Base-by-base conservation (phyloP, 805 yeast genomes). In the Cyberlindnera samutprakarnensis region DNA sequence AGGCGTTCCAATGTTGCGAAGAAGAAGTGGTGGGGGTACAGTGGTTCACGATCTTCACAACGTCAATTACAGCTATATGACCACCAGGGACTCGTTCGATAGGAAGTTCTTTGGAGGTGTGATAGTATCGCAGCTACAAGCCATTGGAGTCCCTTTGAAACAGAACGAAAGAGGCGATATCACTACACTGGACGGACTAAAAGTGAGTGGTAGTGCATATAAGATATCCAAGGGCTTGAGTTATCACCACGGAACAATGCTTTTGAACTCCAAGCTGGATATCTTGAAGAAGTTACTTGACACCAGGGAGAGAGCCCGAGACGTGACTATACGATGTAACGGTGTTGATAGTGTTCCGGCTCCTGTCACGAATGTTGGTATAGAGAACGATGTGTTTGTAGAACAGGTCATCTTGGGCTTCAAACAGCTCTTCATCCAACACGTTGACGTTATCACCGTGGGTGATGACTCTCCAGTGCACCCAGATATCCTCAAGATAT, bases 181-280 rank as follows among this genome's bases (percentile, higher is more conserved):
- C 18, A 66, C 77, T 8, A 70, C 75, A 13, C 47, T 38, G 1
- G 49, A 47, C 12, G 60, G 60, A 53, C 16, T 56, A 3, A 92
- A 92, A 50, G 75, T 92, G 5, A 81, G 95, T 45, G 99, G 99
- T 0, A 83, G 95, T 7, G 96, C 98, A 0, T 92, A 73, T 56
- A 88, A 88, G 52, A 65, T 92, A 20, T 78, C 94, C 5, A 68
- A 70, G 30, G 88, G 92, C 0, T 75, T 75, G 44, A 76, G 95
- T 6, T 79, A 88, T 43, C 98, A 92, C 52, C 99, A 92, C 59
- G 98, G 96, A 0, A 92, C 99, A 0, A 84, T 92, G 95, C 63
- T 92, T 7, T 61, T 92, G 16, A 60, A 71, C 33, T 76, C 94
- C 25, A 64, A 76, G 23, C 57, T 92, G 17, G 64, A 64, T n/a